Conservation (phyloP, 352 stramenopile genomes). For the Phytophthora multivora region DNA sequence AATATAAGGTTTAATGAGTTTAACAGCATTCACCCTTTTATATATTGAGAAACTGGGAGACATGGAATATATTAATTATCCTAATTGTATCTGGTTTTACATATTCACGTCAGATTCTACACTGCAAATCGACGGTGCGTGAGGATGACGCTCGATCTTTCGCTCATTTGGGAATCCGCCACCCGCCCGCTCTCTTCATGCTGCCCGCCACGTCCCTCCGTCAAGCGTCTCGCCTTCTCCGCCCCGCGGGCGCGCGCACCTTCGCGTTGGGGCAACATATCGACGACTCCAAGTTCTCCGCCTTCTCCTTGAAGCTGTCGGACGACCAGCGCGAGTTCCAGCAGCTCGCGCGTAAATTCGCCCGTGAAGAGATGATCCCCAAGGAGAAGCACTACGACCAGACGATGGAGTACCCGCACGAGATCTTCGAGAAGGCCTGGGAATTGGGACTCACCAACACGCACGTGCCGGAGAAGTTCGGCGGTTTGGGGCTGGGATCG, state of each 20-base stretch:
- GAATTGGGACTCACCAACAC: conserved; percentile 89
- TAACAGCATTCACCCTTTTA: too few species aligned
- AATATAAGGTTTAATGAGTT: neutral
- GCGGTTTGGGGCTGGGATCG: conserved; percentile 77
- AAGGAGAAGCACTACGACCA: conserved; percentile 84
- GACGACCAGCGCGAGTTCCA: conserved; percentile 91
- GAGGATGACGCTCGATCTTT: conserved; percentile 5
- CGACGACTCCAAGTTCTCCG: conserved; percentile 53
- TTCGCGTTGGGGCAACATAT: conserved; percentile 52
- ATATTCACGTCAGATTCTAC: conserved; percentile 9
- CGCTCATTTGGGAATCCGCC: conserved; percentile 18
- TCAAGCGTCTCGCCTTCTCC: conserved; percentile 16
- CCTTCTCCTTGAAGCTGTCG: conserved; percentile 84
- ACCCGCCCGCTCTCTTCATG: neutral
- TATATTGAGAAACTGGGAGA: too few species aligned
- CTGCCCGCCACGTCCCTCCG: conserved; percentile 22
- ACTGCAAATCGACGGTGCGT: neutral
- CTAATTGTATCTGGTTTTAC: neutral
- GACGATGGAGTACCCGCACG: conserved; percentile 86
- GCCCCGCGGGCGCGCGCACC: conserved; percentile 24
- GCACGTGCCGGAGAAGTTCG: conserved; percentile 87
- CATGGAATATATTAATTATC: neutral
- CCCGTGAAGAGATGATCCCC: conserved; percentile 90
- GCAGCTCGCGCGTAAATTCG: conserved; percentile 87
- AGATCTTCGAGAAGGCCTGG: conserved; percentile 90